phyloP scores from a whole-genome alignment of 768 basidiomycete genomes.

The Saitozyma sp. region DNA sequence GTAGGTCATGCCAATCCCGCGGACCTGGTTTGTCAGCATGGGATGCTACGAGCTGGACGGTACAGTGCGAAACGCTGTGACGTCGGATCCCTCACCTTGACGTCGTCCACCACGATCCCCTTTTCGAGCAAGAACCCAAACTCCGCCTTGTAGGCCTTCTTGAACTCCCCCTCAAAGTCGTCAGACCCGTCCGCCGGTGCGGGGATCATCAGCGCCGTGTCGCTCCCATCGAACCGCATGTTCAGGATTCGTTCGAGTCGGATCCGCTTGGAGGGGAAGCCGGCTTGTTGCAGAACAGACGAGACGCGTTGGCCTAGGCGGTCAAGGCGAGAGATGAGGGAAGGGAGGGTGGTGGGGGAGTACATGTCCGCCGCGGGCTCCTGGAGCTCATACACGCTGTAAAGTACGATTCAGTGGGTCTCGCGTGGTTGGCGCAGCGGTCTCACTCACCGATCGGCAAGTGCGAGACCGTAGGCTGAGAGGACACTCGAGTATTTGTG shows the following conservation, averaged over 20 bases:
- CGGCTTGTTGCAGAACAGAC: conserved; percentile 71
- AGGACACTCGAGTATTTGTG: conserved; percentile 82
- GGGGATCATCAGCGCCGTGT: conserved; percentile 81
- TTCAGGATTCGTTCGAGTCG: conserved; percentile 65
- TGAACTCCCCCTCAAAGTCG: conserved; percentile 79
- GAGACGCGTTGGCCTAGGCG: conserved; percentile 64
- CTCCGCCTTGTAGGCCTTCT: conserved; percentile 74
- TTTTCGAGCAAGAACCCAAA: conserved; percentile 89
- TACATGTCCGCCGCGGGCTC: conserved; percentile 82
- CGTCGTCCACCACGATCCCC: conserved; percentile 86
- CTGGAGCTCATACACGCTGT: conserved; percentile 63
- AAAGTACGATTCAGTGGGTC: background rate
- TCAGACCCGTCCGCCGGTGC: conserved; percentile 57
- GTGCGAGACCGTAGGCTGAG: conserved; percentile 85
- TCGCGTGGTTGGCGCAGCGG: background rate
- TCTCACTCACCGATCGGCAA: conserved; percentile 44
- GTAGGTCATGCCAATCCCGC: conserved; percentile 66
- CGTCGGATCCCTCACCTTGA: too few relatives aligned
- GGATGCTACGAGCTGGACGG: too few relatives aligned
- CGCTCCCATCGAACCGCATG: conserved; percentile 54
- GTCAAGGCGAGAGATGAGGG: conserved; percentile 68
- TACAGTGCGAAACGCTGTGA: too few relatives aligned
- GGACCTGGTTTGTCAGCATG: too few relatives aligned
- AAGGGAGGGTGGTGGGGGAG: conserved; percentile 60
- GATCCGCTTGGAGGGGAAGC: conserved; percentile 73